Conservation (phyloP, 2,329 filamentous ascomycete genomes). For the Phialocephala subalpina region DNA sequence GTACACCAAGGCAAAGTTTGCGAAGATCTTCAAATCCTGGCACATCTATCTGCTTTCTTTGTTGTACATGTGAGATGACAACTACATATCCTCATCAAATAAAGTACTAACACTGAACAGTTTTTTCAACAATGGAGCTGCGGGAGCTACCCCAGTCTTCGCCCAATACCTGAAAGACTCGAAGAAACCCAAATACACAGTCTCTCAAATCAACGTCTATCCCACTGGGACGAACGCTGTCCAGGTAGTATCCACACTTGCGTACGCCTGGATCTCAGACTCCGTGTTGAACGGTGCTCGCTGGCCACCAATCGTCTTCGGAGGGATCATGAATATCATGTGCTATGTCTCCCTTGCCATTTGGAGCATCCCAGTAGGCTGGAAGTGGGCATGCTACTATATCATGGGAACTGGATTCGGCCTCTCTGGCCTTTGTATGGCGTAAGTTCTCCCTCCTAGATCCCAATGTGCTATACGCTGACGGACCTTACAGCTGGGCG, state of each 20-base stretch:
- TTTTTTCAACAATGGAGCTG: conserved; percentile 45
- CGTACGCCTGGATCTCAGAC: conserved; percentile 73
- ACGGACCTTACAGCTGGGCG: conserved; percentile 49
- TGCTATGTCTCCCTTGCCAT: conserved; percentile 53
- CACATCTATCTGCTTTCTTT: conserved; percentile 59
- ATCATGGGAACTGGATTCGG: conserved; percentile 57
- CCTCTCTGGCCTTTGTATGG: conserved; percentile 57
- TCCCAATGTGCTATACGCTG: conserved; percentile 4
- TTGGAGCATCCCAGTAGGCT: conserved; percentile 59
- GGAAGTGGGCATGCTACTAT: conserved; percentile 71
- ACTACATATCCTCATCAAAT: conserved; percentile 54
- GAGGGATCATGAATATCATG: conserved; percentile 54
- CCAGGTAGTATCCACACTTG: conserved; percentile 63
- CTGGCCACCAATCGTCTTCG: conserved; percentile 68
- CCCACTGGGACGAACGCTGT: conserved; percentile 57
- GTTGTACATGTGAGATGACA: conserved; percentile 58
- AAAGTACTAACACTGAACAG: conserved; percentile 5
- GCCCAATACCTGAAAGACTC: conserved; percentile 23
- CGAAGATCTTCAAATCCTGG: conserved; percentile 51
- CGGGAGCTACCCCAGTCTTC: conserved; percentile 38
- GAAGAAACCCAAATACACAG: conserved; percentile 19
- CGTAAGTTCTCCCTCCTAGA: conserved; percentile 45
- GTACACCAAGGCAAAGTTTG: conserved; percentile 60
- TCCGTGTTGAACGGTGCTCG: conserved; percentile 63
- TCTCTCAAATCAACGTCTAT: conserved; percentile 60